Conservation (phyloP, 2,329 filamentous ascomycete species). For the Arthroderma uncinatum region DNA sequence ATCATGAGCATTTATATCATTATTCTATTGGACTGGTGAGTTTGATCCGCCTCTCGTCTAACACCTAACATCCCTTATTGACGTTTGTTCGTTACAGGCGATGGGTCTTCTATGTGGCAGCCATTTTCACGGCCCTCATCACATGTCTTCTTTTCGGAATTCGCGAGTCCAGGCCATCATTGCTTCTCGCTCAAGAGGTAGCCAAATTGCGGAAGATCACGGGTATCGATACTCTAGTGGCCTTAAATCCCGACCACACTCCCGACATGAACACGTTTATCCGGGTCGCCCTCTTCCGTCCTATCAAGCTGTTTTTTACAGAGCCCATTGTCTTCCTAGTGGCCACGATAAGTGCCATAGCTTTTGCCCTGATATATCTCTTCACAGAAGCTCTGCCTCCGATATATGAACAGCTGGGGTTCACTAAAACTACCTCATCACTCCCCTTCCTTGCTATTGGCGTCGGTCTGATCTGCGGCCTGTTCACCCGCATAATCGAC, state of each 20-base stretch:
- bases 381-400: neutral
- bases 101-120: neutral
- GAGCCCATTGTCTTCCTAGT: neutral
- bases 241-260: neutral
- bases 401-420: neutral
- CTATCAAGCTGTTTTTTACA: neutral
- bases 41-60: neutral
- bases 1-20: neutral
- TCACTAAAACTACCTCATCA: neutral
- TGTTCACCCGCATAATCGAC: neutral
- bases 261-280: neutral
- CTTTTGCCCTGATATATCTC: neutral
- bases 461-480: neutral
- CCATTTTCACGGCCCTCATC: neutral
- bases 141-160: neutral
- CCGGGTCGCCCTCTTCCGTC: neutral
- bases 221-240: neutral
- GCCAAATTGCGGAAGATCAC: neutral
- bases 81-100: neutral
- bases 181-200: neutral
- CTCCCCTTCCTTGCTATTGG: neutral
- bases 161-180: neutral
- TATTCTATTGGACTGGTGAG: neutral
- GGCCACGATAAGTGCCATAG: neutral
- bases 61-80: neutral